Base-by-base conservation (phyloP, 108 stramenopile species). In the Parietichytrium sp. region DNA sequence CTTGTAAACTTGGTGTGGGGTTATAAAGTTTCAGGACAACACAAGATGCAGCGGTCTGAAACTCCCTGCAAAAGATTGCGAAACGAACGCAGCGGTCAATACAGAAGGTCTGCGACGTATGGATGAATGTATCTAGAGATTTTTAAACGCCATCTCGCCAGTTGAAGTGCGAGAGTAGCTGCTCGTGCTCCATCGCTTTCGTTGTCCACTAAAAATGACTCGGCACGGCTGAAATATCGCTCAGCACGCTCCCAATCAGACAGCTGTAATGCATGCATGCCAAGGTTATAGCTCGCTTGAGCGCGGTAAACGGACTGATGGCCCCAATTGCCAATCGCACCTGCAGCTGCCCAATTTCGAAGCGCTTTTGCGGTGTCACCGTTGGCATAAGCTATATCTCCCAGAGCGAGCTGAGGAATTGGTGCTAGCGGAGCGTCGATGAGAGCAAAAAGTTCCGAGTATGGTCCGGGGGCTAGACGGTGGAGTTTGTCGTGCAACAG, bases 261-360 rank as follows among this genome's bases (percentile, higher is more conserved):
- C 0, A 72, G 42, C 42, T 72, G 23, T n/a, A 72, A 23, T 6
- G 61, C 61, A 33, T 72, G 38, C 61, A 72, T 72, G 61, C 38
- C 61, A 12, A 72, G 20, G 42, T 72, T 72, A 25, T 72, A 72
- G 42, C 61, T 72, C 42, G 61, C 61, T 10, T 72, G 61, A 7
- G 61, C 61, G 16, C 61, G 61, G 33, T 72, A 72, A 16, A n/a
- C 45, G 16, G 61, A 42, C 42, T 72, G 61, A n/a, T 6, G 10
- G 42, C n/a, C 15, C 61, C 61, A 72, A 25, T 72, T 25, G 0
- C 61, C 61, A 27, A 18, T 72, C 8, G 20, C 33, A 7, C 38
- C 36, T 27, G 61, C 61, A 33, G 10, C 61, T 10, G 20, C 61
- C 61, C 61, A 72, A 25, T 33, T 42, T 33, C 42, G 10, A 6